Conservation (phyloP, 2,329 filamentous ascomycete species). For the Pleomassaria siparia region DNA sequence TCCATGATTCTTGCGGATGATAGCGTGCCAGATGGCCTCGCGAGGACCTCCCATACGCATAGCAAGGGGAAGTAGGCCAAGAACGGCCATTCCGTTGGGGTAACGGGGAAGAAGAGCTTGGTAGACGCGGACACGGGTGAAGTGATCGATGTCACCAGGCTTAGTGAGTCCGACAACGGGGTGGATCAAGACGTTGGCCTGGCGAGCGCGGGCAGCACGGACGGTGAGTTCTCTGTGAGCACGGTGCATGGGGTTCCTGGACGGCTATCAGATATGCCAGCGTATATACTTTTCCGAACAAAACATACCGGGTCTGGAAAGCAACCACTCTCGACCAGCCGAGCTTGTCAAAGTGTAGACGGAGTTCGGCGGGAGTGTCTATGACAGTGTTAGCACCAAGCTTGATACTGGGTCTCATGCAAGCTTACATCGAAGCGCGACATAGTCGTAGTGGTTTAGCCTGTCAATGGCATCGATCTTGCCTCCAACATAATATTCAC, state of each 20-base stretch:
- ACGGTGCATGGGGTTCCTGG: constrained; percentile 95
- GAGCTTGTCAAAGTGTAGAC: constrained; percentile 98
- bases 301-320: constrained; percentile 74
- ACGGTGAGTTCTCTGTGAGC: constrained; percentile 98
- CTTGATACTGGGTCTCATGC: neutral
- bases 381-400: constrained; percentile 3
- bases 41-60: constrained; percentile 99
- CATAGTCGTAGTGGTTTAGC: constrained; percentile 98
- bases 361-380: constrained; percentile 93
- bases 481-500: constrained; percentile 92
- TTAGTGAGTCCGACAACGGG: constrained; percentile 98
- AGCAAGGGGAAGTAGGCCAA: constrained; percentile 90
- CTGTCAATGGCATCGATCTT: constrained; percentile 95
- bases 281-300: neutral
- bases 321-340: constrained; percentile 97
- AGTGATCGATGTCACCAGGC: constrained; percentile 99
- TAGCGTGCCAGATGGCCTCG: constrained; percentile 99
- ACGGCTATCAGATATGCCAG: neutral
- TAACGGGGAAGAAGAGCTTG: constrained; percentile 94
- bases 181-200: constrained; percentile 98
- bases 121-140: constrained; percentile 98
- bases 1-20: constrained; percentile 99
- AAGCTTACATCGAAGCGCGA: constrained; percentile 80
- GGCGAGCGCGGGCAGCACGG: constrained; percentile 89
- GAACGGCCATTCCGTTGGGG: constrained; percentile 97